Evolutionary conservation across 768 basidiomycete species (phyloP).

Genomic region (Tricholoma matsutake): DNA sequence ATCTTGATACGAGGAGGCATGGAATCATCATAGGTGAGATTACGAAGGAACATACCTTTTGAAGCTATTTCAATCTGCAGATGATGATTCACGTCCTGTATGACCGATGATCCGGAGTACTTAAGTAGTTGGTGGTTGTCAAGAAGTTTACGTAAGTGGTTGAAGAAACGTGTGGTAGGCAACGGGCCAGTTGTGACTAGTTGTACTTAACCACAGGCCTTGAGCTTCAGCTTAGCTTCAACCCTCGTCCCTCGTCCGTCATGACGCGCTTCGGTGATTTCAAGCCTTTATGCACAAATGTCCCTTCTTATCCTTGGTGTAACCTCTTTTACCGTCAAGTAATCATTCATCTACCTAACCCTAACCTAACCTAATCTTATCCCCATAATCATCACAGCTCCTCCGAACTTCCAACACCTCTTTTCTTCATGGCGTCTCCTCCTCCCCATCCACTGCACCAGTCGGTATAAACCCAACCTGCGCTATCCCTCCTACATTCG

Average conservation of each 20-base stretch:
- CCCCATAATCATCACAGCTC: neutral
- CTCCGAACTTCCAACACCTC: constrained; percentile 34
- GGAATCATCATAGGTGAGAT: too few relatives aligned
- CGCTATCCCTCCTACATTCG: constrained; percentile 64
- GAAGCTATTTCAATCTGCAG: too few relatives aligned
- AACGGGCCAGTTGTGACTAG: too few relatives aligned
- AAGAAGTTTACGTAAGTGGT: too few relatives aligned
- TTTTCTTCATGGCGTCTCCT: constrained; percentile 40
- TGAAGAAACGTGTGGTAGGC: too few relatives aligned
- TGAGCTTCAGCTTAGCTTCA: too few relatives aligned
- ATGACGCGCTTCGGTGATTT: constrained; percentile 73
- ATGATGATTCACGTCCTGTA: too few relatives aligned
- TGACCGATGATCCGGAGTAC: too few relatives aligned
- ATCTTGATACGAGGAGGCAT: too few relatives aligned
- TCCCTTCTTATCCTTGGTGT: constrained; percentile 87
- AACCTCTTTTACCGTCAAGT: constrained; percentile 89
- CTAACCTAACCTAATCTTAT: neutral
- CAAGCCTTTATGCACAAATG: constrained; percentile 57
- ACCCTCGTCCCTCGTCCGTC: neutral
- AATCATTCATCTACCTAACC: neutral
- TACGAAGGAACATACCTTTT: too few relatives aligned
- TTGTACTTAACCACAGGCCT: too few relatives aligned
- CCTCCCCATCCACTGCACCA: constrained; percentile 53
- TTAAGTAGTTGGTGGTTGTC: too few relatives aligned
- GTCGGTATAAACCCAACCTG: constrained; percentile 83